Base-by-base conservation (phyloP, 2,329 filamentous ascomycete genomes). In the Elsinoe australis region DNA sequence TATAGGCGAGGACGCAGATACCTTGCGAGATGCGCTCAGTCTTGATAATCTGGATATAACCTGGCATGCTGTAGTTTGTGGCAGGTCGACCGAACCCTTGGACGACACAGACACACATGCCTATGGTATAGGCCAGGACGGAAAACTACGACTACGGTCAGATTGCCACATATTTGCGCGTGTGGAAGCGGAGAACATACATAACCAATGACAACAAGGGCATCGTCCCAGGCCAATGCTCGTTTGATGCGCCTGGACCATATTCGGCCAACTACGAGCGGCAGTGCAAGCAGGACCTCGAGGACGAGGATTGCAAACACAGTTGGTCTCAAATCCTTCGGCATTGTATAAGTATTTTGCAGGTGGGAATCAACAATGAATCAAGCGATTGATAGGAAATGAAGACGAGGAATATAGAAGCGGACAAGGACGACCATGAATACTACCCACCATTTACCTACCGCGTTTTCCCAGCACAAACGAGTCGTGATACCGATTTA, bases 1-100 rank as follows among this genome's bases (percentile, higher is more conserved):
- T 28, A 7, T 49, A 49, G 18, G 24, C 34, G 32, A 41, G 47
- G 14, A 49, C 33, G 21, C 34, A 50, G 10, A 41, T 41, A 14
- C 36, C 36, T 41, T 41, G 36, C 9, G 21, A 41, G 18, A 41
- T 41, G 6, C 36, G 19, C 17, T 41, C 36, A 5, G 36, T 41
- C 22, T 41, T 41, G 36, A 41, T 41, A 22, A 41, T 41, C 18
- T 41, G 8, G 14, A 41, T 41, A 9, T 41, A 41, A 7, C 36
- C 36, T 5, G 36, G 36, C n/a, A 41, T 24, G 36, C 36, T 41
- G 36, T 41, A 41, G 12, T 41, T 41, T 17, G 36, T 28, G 5
- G 36, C 36, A 7, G 36, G 36, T 41, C 36, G 26, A 6, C 36
- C 36, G n/a, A 41, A 41, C 10, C 36, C 36, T 28, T 41, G 36